Evolutionary conservation across 805 yeast species (phyloP), one percentile per base, ranked within the genome.

Genomic region (Isabelozyma rhagii): DNA sequence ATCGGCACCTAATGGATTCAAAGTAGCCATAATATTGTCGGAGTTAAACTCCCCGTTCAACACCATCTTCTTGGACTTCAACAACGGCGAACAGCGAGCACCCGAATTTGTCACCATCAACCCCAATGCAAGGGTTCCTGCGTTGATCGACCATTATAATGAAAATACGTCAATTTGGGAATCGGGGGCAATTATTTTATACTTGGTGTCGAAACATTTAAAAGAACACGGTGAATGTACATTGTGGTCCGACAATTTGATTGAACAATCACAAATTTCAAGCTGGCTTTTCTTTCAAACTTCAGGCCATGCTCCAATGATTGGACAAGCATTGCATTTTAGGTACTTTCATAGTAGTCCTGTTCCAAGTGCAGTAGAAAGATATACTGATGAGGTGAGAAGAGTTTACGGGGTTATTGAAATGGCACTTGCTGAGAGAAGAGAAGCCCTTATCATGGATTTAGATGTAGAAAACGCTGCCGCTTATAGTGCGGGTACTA

Each of bases 221-320:
- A 80, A 79, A 57, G 89, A 86, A 54, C 79, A 73, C 48, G 88
- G 88, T 7, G 76, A 75, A 39, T 87, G 93, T 58, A 76, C 88
- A 8, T 78, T 90, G 47, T 93, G 96, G 90, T 83, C 96, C 3
- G 84, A 82, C 47, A 86, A 85, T 61, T 64, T 86, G 47, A 75
- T 81, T 11, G 96, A 89, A 55, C 97, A 90, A 71, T 78, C 92
- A 3, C 93, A 87, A 64, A 89, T 92, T 50, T 79, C 83, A 52
- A 82, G 91, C 6, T 92, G 97, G 97, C 75, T 93, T 39, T 92
- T 89, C 62, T 92, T 92, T 75, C 98, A 92, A 70, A 90, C 97
- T 3, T 87, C 96, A 4, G 97, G 98, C 6, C 97, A 91, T 65
- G 96, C 97, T 0, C 97, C 97, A n/a, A 92, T 92, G 96, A 88